These are phyloP conservation scores for Botrytis paeoniae DNA, from an alignment of 2,329 filamentous ascomycete species.

Conservation along the genomic window DNA sequence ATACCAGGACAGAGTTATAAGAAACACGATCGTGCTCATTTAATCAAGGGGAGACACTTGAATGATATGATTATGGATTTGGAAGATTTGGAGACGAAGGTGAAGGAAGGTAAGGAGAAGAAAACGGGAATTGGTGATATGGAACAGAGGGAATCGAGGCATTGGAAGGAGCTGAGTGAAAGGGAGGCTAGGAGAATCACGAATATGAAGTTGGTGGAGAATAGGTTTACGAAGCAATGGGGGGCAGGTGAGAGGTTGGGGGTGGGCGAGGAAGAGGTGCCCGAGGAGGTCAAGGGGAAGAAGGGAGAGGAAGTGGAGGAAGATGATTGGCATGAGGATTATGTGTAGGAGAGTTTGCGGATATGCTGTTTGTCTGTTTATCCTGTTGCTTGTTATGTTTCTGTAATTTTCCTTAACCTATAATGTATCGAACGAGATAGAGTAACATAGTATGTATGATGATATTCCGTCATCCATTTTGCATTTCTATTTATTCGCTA, in stretches of 20 bases:
- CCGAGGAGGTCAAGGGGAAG: neutral
- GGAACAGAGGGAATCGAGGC: neutral
- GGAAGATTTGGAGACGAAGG: neutral
- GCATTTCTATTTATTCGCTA: neutral
- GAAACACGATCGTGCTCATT: neutral
- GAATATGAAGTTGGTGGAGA: conserved; percentile 5
- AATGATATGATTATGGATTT: conserved; percentile 16
- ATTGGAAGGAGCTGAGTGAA: neutral
- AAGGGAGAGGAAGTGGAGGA: neutral
- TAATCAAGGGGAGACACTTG: neutral
- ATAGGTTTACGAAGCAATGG: neutral
- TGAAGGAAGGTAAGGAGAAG: neutral
- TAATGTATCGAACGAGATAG: neutral
- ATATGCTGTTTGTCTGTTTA: neutral
- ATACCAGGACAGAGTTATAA: neutral
- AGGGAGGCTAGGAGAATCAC: neutral
- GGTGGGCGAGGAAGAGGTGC: neutral
- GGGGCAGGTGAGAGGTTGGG: neutral
- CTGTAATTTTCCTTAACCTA: neutral
- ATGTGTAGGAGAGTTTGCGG: neutral
- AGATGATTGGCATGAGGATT: conserved; percentile 9
- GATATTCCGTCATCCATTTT: neutral
- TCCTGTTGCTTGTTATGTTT: neutral
- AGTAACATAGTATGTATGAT: neutral
- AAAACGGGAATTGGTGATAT: no score